A percentile compares a stretch with the other conserved stretches of the same genome.
Evolutionary conservation across 1,139 yeast species (phyloP).

Genomic region (Kodamaea plutei): DNA sequence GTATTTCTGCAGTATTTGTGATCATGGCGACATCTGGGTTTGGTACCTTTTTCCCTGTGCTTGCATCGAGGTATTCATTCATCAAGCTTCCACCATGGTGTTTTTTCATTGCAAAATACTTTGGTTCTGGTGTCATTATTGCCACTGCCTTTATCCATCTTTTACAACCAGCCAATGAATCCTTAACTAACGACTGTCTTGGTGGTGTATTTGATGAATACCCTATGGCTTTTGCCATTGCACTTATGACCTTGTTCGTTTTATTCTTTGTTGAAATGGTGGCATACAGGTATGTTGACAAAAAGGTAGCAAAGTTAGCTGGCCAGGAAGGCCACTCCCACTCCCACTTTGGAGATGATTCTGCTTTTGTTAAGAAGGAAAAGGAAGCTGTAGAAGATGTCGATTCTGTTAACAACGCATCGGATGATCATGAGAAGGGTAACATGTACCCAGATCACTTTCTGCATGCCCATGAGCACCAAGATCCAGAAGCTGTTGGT

Average conservation of each 20-base stretch:
- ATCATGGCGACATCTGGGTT: slow-evolving; percentile 54
- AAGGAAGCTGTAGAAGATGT: slow-evolving; percentile 14
- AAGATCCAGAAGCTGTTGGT: slow-evolving; percentile 47
- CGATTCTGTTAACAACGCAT: slow-evolving; percentile 13
- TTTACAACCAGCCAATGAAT: slow-evolving; percentile 70
- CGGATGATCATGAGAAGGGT: slow-evolving; percentile 16
- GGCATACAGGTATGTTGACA: slow-evolving; percentile 49
- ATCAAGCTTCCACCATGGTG: slow-evolving; percentile 56
- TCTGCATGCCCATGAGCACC: slow-evolving; percentile 48
- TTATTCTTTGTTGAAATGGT: slow-evolving; percentile 55
- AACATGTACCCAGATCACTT: slow-evolving; percentile 42
- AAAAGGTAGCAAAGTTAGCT: slow-evolving; percentile 21
- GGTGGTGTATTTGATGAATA: slow-evolving; percentile 52
- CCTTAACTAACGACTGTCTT: slow-evolving; percentile 48
- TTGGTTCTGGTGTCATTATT: slow-evolving; percentile 89
- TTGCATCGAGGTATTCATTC: slow-evolving; percentile 52
- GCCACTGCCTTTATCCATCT: slow-evolving; percentile 88
- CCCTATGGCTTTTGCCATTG: slow-evolving; percentile 65
- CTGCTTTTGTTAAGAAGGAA: slow-evolving; percentile 25
- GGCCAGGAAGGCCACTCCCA: slow-evolving; percentile 32
- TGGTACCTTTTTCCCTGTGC: slow-evolving; percentile 58
- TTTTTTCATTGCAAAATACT: slow-evolving; percentile 71
- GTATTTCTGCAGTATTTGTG: slow-evolving; percentile 72
- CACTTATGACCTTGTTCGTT: slow-evolving; percentile 49
- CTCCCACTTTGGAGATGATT: slow-evolving; percentile 48